Evolutionary conservation across 140 eudicot genomes (phyloP), one percentile per base, ranked within the genome.

Genomic region (Ambrosia hybrid): DNA sequence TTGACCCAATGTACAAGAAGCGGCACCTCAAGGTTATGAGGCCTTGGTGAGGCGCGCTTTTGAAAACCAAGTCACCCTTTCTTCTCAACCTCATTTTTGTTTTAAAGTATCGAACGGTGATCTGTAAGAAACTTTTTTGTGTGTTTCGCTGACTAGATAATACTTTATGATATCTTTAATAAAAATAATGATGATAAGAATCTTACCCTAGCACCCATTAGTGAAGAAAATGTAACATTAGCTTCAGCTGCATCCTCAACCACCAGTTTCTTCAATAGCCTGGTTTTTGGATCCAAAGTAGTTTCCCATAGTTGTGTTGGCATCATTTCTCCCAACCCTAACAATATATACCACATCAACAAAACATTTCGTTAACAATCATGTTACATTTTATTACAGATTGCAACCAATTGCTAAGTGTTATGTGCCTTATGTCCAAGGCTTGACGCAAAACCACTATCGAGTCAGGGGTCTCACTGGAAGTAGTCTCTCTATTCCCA

Each of bases 311-410:
- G 85, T 65, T 94, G 99, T 71, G 61, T 12, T 5, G 99, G 96
- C 99, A 94, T 94, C 99, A 94, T 94, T 81, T 94, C 99, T 39
- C 99, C 99, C 90, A 94, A 78, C 30, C 99, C 99, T 94, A 83
- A 48, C 68, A 15, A 2, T 41, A 36, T 13, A 26, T 61, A 78
- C 21, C 39, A 67, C 14, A 77, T 38, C 8, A 36, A 74, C 43
- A 43, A 37, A 53, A 57, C 33, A 59, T 57, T 49, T 62, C 64
- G 53, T 41, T 1, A 30, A 30, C 34, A 30, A 30, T 2, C 34
- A 30, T 30, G 34, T 30, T 30, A 2, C 34, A 30, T 30, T 30
- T 30, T 30, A 30, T 30, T 30, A 30, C 34, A 21, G 26, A 21
- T 21, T 21, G 26, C 26, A 21, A 21, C 26, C 26, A 21, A 21